Evolutionary conservation across 2,329 filamentous ascomycete genomes (phyloP), one percentile per base, ranked within the genome.

Genomic region (Alternaria sp.): DNA sequence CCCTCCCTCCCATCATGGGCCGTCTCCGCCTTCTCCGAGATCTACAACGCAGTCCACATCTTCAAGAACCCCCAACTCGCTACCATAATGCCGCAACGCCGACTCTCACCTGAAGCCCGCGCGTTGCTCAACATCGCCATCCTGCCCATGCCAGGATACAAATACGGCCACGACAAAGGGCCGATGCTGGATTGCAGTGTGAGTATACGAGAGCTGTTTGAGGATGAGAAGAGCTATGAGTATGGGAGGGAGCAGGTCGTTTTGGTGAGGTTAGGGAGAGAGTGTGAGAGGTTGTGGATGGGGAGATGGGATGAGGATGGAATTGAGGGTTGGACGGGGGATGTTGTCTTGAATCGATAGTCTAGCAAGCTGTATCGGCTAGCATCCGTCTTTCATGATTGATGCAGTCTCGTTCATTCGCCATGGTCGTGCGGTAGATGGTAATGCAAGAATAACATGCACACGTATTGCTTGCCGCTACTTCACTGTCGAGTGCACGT

Each of bases 171-270:
- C 15, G 0, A 41, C 33, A 41, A 18, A 41, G 33, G 2, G 9
- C 33, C 8, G 9, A 41, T 41, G 33, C 15, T 41, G 33, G 33
- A 41, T 10, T 6, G 33, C 0, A 10, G 9, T 6, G 15, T 41
- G 0, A 9, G 8, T 18, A 41, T 18, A 41, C 33, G 33, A 5
- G 33, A n/a, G 0, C 2, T n/a, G 9, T 41, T 41, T 10, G 33
- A 18, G 0, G 9, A n/a, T 9, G 33, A 41, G 15, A 10, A 18
- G 33, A 41, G 33, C 1, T 41, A 3, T 41, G 33, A 18, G 8
- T 3, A 0, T 9, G 15, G 33, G 1, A n/a, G 0, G 2, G 37
- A 41, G n/a, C 37, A 18, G 15, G 37, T 41, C 0, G n/a, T 41
- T 0, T 18, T 41, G 9, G 37, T 41, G n/a, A 41, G 37, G 2